Conservation (phyloP, 768 basidiomycete species). For the Leccinum longicurvipes region DNA sequence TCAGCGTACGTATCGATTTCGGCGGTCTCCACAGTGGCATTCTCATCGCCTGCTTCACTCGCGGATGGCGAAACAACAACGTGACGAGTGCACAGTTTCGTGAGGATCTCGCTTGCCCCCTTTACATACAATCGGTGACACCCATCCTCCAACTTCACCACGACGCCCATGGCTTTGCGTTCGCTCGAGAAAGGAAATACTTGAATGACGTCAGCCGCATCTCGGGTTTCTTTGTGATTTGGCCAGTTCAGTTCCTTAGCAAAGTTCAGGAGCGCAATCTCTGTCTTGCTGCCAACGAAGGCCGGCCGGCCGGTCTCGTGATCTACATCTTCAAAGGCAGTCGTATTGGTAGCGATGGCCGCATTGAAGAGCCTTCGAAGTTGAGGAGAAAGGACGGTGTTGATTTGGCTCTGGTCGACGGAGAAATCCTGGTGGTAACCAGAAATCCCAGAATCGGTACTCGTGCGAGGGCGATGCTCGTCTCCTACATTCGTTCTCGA, state of each 20-base stretch:
- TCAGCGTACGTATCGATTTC: conserved; percentile 63
- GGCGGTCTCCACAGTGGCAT: conserved; percentile 47
- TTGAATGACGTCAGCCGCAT: conserved; percentile 61
- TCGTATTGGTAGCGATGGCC: conserved; percentile 88
- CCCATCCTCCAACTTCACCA: conserved; percentile 56
- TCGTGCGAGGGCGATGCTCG: conserved; percentile 31
- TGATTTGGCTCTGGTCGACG: conserved; percentile 73
- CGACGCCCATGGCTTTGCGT: conserved; percentile 93
- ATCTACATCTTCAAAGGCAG: conserved; percentile 85
- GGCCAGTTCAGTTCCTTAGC: conserved; percentile 79
- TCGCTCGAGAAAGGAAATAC: conserved; percentile 94
- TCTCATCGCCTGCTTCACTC: conserved; percentile 15
- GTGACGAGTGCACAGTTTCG: conserved; percentile 69
- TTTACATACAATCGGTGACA: conserved; percentile 76
- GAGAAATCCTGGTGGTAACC: conserved; percentile 75
- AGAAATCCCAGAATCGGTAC: conserved; percentile 27
- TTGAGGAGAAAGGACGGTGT: conserved; percentile 55
- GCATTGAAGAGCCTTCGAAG: conserved; percentile 73
- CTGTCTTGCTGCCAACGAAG: conserved; percentile 94
- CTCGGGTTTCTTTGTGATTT: conserved; percentile 65
- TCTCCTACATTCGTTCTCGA: conserved; percentile 70
- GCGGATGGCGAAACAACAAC: conserved; percentile 54
- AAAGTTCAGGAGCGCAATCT: conserved; percentile 85
- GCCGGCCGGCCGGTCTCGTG: conserved; percentile 52
- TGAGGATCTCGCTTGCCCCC: conserved; percentile 92